Percentiles rank a stretch among this genome's conserved stretches.
Conservation (phyloP, 1,284 basidiomycete species). For the Microbotryum scabiosae region DNA sequence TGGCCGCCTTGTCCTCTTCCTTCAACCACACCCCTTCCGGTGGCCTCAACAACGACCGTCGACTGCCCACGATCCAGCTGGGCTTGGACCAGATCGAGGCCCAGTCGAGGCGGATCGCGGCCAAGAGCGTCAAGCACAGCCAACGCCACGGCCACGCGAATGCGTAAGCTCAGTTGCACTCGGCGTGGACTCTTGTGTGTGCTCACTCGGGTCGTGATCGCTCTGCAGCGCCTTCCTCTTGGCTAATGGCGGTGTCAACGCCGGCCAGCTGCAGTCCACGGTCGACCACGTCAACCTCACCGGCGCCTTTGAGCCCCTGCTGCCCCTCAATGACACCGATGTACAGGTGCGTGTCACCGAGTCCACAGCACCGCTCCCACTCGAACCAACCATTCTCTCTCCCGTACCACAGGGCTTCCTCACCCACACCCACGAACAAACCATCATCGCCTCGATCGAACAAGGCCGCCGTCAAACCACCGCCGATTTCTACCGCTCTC, state of each 20-base stretch:
- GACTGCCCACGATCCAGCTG: slow-evolving; percentile 69
- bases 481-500: slow-evolving; percentile 68
- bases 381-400: neutral
- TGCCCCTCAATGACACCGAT: slow-evolving; percentile 82
- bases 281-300: slow-evolving; percentile 74
- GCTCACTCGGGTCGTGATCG: slow-evolving; percentile 6
- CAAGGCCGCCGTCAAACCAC: slow-evolving; percentile 70
- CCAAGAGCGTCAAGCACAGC: slow-evolving; percentile 17
- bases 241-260: slow-evolving; percentile 83
- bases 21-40: slow-evolving; percentile 46
- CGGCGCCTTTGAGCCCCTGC: slow-evolving; percentile 77
- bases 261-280: slow-evolving; percentile 58
- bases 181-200: slow-evolving; percentile 19
- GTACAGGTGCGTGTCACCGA: slow-evolving; percentile 52
- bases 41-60: no score
- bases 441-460: slow-evolving; percentile 85
- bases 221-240: slow-evolving; percentile 47
- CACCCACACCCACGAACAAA: slow-evolving; percentile 85
- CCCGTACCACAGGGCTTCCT: slow-evolving; percentile 54
- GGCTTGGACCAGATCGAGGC: slow-evolving; percentile 87
- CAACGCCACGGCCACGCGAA: slow-evolving; percentile 1
- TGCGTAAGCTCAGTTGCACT: slow-evolving; percentile 12
- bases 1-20: slow-evolving; percentile 42
- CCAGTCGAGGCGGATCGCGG: slow-evolving; percentile 67
- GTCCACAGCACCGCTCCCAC: neutral